Base-by-base conservation (phyloP, 129 eudicot genomes). In the Erigeron canadensis region DNA sequence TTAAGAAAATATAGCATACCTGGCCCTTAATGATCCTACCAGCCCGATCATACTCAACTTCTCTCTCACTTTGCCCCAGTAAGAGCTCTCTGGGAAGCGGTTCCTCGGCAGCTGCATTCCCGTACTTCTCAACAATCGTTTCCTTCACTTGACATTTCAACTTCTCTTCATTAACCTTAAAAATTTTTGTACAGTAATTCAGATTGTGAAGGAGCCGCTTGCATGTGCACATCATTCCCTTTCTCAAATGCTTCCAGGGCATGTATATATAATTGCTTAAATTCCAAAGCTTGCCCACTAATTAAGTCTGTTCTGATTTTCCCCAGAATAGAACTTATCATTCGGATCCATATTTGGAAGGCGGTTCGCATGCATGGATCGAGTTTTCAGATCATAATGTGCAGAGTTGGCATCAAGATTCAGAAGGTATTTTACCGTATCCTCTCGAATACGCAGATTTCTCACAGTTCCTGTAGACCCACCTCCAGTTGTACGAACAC, bases 251-350 rank as follows among this genome's bases (percentile, higher is more conserved):
- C 95, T 63, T 93, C 98, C 95, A 86, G 89, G 28, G 98, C 95
- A 84, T 89, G 96, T 18, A 89, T 78, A 50, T 93, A 81, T 12
- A 87, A 80, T 81, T 89, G 91, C 80, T 93, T 93, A 77, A 93
- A 93, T 81, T 93, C 96, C 90, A 87, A 80, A 18, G 98, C 96
- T 82, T 93, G 98, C 67, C 98, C 98, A 79, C 96, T 93, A n/a
- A n/a, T n/a, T n/a, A 9, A 89, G 76, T 77, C 98, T 83, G 40
- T 93, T 87, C 42, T 87, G 90, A 75, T 93, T 93, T 78, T 89
- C 96, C 5, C 95, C 97, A 41, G 89, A 82, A 81, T 95, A 68
- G 18, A 92, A 89, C 78, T 86, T 92, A 81, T 89, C 96, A 43
- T 87, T 89, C 11, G 96, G 91, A 83, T 92, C 96, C 90, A 86